These are phyloP conservation scores for Cyberlindnera amylophila DNA, from an alignment of 805 yeast species.

Conservation along the genomic window DNA sequence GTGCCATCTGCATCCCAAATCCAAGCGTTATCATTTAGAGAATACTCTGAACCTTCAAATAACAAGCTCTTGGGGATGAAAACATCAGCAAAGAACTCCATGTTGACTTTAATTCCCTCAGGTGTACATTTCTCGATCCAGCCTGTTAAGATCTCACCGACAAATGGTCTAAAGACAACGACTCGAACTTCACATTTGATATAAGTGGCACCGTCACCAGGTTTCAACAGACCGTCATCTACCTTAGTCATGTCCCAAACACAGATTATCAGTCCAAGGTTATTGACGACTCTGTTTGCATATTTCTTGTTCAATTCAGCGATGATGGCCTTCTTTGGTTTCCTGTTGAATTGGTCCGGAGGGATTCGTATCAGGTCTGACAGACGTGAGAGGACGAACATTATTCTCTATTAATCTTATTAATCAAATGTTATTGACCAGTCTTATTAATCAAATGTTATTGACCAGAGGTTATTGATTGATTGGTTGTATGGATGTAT, in stretches of 20 bases:
- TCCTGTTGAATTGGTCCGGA: constrained; percentile 75
- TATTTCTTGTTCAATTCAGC: constrained; percentile 82
- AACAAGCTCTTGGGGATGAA: constrained; percentile 80
- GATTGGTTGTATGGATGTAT: no score
- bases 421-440: no score
- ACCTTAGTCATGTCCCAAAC: constrained; percentile 80
- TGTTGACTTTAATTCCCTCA: constrained; percentile 78
- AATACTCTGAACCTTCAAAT: constrained; percentile 71
- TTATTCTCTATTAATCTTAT: no score
- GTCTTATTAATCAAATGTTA: no score
- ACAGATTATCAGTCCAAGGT: constrained; percentile 79
- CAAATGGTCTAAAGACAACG: constrained; percentile 87
- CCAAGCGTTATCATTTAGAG: constrained; percentile 87
- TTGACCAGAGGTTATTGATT: no score
- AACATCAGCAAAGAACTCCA: constrained; percentile 90
- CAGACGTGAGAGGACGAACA: constrained; percentile 83
- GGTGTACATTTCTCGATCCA: constrained; percentile 86
- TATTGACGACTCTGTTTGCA: constrained; percentile 79
- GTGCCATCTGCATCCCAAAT: constrained; percentile 80
- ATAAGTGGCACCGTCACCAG: constrained; percentile 91
- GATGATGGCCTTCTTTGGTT: constrained; percentile 66
- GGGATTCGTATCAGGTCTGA: constrained; percentile 85
- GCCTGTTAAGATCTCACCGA: constrained; percentile 89
- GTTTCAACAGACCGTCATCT: constrained; percentile 84
- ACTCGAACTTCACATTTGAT: constrained; percentile 72